Evolutionary conservation across 164 flowering plant species (phyloP).

Genomic region (Aristolochia fimbriata): DNA sequence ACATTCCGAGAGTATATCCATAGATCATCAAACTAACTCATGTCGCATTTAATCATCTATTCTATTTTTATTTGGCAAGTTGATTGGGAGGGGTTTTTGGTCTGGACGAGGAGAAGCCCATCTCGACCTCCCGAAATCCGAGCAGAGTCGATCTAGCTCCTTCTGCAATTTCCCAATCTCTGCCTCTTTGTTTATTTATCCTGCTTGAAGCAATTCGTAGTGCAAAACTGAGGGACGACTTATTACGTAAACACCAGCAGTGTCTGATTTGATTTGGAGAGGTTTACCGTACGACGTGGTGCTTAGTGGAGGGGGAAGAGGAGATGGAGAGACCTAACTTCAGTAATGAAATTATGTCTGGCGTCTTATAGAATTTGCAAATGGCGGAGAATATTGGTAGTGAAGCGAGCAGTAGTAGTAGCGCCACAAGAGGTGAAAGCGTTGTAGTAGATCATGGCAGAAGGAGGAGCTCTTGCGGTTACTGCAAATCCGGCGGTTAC

Average conservation of each 20-base stretch:
- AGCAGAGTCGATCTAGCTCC: background rate
- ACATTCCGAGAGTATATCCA: too few relatives aligned
- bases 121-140: background rate
- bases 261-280: background rate
- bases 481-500: conserved; percentile 52
- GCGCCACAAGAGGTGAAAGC: conserved; percentile 31
- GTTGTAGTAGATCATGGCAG: conserved; percentile 52
- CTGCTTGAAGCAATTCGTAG: too few relatives aligned
- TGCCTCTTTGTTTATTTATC: too few relatives aligned
- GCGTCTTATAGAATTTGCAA: background rate
- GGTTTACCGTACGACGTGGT: background rate
- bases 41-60: too few relatives aligned
- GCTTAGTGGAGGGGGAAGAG: background rate
- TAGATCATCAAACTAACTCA: too few relatives aligned
- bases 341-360: background rate
- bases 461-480: conserved; percentile 57
- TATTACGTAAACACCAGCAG: background rate
- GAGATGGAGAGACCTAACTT: too few relatives aligned
- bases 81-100: too few relatives aligned
- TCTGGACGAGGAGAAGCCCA: too few relatives aligned
- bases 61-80: too few relatives aligned
- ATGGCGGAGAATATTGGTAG: conserved; percentile 10
- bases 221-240: too few relatives aligned
- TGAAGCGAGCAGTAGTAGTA: conserved; percentile 48
- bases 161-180: too few relatives aligned